Conservation (phyloP, 2,329 filamentous ascomycete genomes). For the Colletotrichum tabaci region DNA sequence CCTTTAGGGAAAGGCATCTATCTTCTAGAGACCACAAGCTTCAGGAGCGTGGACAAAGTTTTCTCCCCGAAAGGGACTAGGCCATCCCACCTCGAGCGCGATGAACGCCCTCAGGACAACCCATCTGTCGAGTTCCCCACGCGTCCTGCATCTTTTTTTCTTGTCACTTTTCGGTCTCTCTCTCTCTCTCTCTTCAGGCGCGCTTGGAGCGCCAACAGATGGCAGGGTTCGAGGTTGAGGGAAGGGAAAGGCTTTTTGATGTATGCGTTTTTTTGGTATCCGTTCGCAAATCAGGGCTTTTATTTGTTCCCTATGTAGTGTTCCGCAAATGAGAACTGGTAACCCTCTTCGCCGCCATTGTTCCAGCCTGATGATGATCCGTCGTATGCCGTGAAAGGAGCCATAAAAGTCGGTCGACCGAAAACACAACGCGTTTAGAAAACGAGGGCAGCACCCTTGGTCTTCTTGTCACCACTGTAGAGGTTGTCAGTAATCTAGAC, state of each 20-base stretch:
- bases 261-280: slow-evolving; percentile 38
- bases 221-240: slow-evolving; percentile 15
- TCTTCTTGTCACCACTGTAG: slow-evolving; percentile 99
- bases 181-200: slow-evolving; percentile 29
- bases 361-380: slow-evolving; percentile 53
- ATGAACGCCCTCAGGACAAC: slow-evolving; percentile 38
- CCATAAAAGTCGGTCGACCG: slow-evolving; percentile 45
- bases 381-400: slow-evolving; percentile 46
- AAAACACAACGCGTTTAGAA: slow-evolving; percentile 82
- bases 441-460: slow-evolving; percentile 99
- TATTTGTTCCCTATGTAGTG: slow-evolving; percentile 63
- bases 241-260: slow-evolving; percentile 12
- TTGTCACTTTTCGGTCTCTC: slow-evolving; percentile 36
- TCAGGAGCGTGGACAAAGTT: slow-evolving; percentile 4
- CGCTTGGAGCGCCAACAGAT: slow-evolving; percentile 23
- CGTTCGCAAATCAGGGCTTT: slow-evolving; percentile 46
- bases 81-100: slow-evolving; percentile 35
- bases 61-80: slow-evolving; percentile 6
- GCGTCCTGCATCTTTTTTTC: slow-evolving; percentile 18
- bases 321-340: slow-evolving; percentile 61
- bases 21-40: slow-evolving; percentile 26
- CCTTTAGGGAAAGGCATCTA: slow-evolving; percentile 35
- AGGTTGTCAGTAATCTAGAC: slow-evolving; percentile 26
- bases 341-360: slow-evolving; percentile 64
- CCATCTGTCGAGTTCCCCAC: slow-evolving; percentile 13